Conservation (phyloP, 306 rosid genomes). For the Elaeagnus macrophylla region DNA sequence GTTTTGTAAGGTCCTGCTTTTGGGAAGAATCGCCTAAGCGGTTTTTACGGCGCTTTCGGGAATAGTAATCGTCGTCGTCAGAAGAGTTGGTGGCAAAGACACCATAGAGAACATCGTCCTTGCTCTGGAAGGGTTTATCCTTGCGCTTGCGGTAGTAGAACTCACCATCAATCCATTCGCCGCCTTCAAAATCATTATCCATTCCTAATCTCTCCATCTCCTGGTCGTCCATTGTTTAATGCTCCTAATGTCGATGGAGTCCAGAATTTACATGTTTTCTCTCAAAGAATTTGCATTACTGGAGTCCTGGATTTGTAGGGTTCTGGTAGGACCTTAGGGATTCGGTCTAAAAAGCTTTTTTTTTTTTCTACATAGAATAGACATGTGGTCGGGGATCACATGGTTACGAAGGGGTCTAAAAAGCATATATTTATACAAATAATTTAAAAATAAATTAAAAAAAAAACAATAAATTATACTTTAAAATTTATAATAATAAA, state of each 20-base stretch:
- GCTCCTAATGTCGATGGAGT: neutral
- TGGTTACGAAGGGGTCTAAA: too few relatives aligned
- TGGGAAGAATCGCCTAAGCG: constrained; percentile 20
- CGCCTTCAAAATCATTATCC: constrained; percentile 81
- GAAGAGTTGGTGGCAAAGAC: constrained; percentile 50
- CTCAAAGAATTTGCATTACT: too few relatives aligned
- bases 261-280: too few relatives aligned
- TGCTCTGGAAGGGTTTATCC: constrained; percentile 62
- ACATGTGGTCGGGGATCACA: too few relatives aligned
- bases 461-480: too few relatives aligned
- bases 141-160: constrained; percentile 54
- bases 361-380: too few relatives aligned
- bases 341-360: too few relatives aligned
- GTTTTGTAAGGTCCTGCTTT: constrained; percentile 55
- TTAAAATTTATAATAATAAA: too few relatives aligned
- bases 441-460: too few relatives aligned
- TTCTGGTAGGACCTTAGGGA: too few relatives aligned
- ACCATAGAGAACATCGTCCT: constrained; percentile 65
- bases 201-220: constrained; percentile 75
- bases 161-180: constrained; percentile 64
- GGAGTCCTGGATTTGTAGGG: too few relatives aligned
- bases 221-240: constrained; percentile 32
- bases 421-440: too few relatives aligned
- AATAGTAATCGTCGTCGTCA: constrained; percentile 36
- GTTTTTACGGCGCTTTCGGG: constrained; percentile 50